Percentiles rank a stretch among this genome's conserved stretches.
These are phyloP conservation scores for Cardamine chenopodiifolia DNA, from an alignment of 345 rosid species.

Conservation along the genomic window DNA sequence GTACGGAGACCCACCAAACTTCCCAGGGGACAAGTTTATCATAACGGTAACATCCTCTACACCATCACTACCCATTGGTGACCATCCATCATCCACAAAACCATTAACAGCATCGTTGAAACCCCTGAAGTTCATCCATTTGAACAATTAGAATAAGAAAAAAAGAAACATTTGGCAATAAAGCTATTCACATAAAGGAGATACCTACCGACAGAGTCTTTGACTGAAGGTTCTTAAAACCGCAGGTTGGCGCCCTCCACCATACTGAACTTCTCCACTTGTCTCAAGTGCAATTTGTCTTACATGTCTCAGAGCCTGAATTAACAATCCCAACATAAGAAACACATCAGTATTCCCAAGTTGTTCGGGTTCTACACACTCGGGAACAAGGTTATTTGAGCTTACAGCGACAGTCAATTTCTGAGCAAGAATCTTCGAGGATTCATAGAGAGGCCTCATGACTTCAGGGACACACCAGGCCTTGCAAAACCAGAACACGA, in stretches of 20 bases:
- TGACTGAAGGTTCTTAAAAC: conserved; percentile 94
- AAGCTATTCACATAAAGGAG: background rate
- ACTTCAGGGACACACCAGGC: conserved; percentile 95
- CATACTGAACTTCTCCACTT: conserved; percentile 88
- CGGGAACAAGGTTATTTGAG: background rate
- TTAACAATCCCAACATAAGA: background rate
- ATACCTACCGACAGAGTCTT: conserved; percentile 75
- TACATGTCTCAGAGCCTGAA: conserved; percentile 82
- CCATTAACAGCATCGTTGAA: conserved; percentile 97
- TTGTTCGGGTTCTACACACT: background rate
- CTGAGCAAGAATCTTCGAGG: conserved; percentile 94
- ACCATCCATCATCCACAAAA: conserved; percentile 94
- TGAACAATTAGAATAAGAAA: background rate
- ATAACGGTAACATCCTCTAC: conserved; percentile 78
- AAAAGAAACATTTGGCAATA: background rate
- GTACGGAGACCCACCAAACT: conserved; percentile 72
- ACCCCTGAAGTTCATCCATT: conserved; percentile 59
- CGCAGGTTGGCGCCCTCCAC: conserved; percentile 96
- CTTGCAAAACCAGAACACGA: conserved; percentile 40
- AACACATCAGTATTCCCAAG: background rate
- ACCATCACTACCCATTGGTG: conserved; percentile 79
- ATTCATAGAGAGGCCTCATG: conserved; percentile 91
- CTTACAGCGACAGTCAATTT: conserved; percentile 89
- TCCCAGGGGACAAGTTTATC: conserved; percentile 77
- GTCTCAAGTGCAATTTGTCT: conserved; percentile 92